These are phyloP conservation scores for Alternaria metachromatica DNA, from an alignment of 2,329 filamentous ascomycete genomes.

Conservation along the genomic window DNA sequence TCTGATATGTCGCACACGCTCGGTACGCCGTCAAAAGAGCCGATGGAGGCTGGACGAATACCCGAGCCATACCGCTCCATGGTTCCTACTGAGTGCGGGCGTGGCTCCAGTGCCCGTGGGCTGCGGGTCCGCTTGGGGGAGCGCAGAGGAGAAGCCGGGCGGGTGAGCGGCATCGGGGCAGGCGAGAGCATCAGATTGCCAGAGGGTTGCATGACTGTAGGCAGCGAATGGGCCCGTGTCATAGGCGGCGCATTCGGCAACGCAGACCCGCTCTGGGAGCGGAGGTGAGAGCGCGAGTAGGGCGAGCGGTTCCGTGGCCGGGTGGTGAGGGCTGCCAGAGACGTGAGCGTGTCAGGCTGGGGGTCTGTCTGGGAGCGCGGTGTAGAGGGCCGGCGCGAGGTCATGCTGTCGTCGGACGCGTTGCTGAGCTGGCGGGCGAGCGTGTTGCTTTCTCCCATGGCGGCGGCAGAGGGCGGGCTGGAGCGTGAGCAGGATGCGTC, in stretches of 20 bases:
- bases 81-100: constrained; percentile 16
- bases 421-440: constrained; percentile 35
- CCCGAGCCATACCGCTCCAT: constrained; percentile 29
- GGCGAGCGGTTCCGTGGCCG: constrained; percentile 55
- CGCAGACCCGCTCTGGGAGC: constrained; percentile 53
- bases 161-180: constrained; percentile 31
- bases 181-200: constrained; percentile 46
- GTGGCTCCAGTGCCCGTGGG: constrained; percentile 33
- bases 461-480: constrained; percentile 5
- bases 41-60: constrained; percentile 37
- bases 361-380: constrained; percentile 51
- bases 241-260: constrained; percentile 53
- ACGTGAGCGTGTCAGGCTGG: constrained; percentile 23
- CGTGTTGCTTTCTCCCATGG: constrained; percentile 32
- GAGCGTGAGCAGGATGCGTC: not conserved
- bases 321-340: constrained; percentile 32
- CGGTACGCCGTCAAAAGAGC: constrained; percentile 41
- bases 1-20: constrained; percentile 55
- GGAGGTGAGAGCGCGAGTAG: constrained; percentile 55
- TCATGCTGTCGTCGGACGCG: constrained; percentile 29
- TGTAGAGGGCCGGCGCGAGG: constrained; percentile 40
- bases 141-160: constrained; percentile 49
- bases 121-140: constrained; percentile 54
- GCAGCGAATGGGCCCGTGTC: constrained; percentile 57
- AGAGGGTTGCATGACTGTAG: constrained; percentile 48